Evolutionary conservation across 805 yeast species (phyloP).

Genomic region (Kurtzmaniella cleridarum): DNA sequence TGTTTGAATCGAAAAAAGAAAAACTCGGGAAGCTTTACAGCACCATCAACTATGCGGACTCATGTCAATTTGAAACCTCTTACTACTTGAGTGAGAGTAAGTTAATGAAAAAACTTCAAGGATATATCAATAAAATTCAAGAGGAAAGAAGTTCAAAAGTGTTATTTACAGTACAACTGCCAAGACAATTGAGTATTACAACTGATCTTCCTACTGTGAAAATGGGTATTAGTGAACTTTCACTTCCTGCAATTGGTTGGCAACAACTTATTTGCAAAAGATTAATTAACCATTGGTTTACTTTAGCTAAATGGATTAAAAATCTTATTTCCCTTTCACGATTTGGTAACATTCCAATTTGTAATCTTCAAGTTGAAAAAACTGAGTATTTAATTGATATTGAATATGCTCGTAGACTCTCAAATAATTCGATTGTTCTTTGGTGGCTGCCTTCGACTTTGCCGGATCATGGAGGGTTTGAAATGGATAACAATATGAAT

Average conservation of each 20-base stretch:
- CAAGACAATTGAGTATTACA: slow-evolving; percentile 42
- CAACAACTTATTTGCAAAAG: slow-evolving; percentile 61
- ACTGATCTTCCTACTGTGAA: slow-evolving; percentile 60
- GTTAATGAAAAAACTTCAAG: slow-evolving; percentile 54
- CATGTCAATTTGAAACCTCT: slow-evolving; percentile 48
- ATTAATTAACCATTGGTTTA: slow-evolving; percentile 63
- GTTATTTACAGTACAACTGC: slow-evolving; percentile 70
- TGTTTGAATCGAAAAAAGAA: slow-evolving; percentile 43
- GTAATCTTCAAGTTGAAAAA: slow-evolving; percentile 77
- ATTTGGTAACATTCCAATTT: slow-evolving; percentile 78
- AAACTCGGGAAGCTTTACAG: slow-evolving; percentile 36
- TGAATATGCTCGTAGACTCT: slow-evolving; percentile 74
- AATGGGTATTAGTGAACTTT: slow-evolving; percentile 52
- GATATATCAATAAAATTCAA: slow-evolving; percentile 47
- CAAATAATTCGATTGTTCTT: slow-evolving; percentile 59
- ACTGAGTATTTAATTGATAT: slow-evolving; percentile 78
- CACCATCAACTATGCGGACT: slow-evolving; percentile 48
- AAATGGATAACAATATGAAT: slow-evolving; percentile 53
- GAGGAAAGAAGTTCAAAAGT: slow-evolving; percentile 60
- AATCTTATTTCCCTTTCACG: slow-evolving; percentile 61
- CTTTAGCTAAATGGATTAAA: slow-evolving; percentile 67
- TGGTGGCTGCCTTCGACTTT: slow-evolving; percentile 90
- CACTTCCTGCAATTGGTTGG: slow-evolving; percentile 79
- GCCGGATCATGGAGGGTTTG: slow-evolving; percentile 83
- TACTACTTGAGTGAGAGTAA: slow-evolving; percentile 52